Conservation (phyloP, 2,329 filamentous ascomycete species). For the Chaetomium strumarium region DNA sequence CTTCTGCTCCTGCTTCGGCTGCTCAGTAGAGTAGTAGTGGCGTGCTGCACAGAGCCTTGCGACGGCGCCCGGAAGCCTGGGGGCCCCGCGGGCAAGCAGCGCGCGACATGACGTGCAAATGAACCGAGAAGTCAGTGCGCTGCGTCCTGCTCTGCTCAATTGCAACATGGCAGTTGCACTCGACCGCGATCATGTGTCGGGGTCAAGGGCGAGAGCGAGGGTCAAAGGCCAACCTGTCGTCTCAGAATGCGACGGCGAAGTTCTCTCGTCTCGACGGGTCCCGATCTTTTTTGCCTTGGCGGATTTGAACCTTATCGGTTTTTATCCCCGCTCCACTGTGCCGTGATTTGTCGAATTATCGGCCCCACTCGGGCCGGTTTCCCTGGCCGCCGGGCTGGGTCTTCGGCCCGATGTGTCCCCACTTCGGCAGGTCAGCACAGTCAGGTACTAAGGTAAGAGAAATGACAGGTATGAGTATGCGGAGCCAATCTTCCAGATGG, state of each 20-base stretch:
- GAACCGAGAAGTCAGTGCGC: conserved; percentile 12
- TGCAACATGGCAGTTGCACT: conserved; percentile 17
- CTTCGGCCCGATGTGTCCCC: no score
- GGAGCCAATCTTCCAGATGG: no score
- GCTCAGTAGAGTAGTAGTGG: conserved; percentile 10
- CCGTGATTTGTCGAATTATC: no score
- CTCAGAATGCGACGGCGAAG: neutral
- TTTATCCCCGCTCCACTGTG: no score
- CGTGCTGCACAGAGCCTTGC: conserved; percentile 9
- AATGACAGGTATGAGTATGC: no score
- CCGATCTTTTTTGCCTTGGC: no score
- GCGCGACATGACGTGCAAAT: conserved; percentile 21
- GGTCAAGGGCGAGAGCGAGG: neutral
- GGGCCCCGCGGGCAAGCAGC: conserved; percentile 8
- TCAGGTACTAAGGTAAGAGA: no score
- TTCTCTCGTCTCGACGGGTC: neutral
- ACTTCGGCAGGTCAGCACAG: no score
- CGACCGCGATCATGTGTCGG: neutral
- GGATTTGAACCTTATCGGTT: no score
- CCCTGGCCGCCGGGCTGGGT: no score
- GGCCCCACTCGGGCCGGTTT: no score
- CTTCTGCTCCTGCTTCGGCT: neutral
- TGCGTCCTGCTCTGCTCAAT: conserved; percentile 13
- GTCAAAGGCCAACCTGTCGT: neutral
- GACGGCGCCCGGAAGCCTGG: conserved; percentile 6